Percentiles rank a stretch among this genome's conserved stretches.
Conservation (phyloP, 805 yeast species). For the Ogataea pignaliae region DNA sequence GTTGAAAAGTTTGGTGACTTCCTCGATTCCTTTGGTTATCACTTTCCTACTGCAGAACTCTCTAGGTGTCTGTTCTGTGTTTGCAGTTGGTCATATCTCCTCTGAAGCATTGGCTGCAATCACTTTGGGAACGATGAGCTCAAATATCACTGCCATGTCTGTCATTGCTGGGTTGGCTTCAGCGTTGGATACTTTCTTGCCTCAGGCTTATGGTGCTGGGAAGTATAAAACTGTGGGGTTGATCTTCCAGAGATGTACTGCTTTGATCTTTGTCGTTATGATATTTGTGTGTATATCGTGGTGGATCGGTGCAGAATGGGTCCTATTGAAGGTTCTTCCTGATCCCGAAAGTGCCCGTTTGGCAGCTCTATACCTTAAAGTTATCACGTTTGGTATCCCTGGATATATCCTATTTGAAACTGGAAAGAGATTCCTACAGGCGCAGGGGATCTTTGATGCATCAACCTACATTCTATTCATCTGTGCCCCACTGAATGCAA, state of each 20-base stretch:
- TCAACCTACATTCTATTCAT: constrained; percentile 58
- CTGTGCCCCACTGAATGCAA: constrained; percentile 68
- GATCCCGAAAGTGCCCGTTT: constrained; percentile 42
- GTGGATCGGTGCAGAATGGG: constrained; percentile 50
- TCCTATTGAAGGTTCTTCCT: constrained; percentile 40
- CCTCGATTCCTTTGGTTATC: constrained; percentile 54
- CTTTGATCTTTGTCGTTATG: constrained; percentile 45
- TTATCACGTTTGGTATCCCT: constrained; percentile 63
- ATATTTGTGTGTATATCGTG: constrained; percentile 57
- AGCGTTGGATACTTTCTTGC: constrained; percentile 70
- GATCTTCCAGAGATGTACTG: constrained; percentile 62
- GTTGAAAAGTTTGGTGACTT: constrained; percentile 33
- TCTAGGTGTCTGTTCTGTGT: constrained; percentile 69
- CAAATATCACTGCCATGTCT: constrained; percentile 71
- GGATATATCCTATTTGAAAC: constrained; percentile 65
- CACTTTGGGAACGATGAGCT: constrained; percentile 71
- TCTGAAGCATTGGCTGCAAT: constrained; percentile 71
- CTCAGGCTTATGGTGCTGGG: constrained; percentile 71
- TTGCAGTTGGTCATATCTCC: constrained; percentile 73
- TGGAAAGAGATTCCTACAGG: constrained; percentile 67
- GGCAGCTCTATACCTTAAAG: constrained; percentile 55
- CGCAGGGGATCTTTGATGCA: constrained; percentile 71
- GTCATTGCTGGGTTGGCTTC: constrained; percentile 77
- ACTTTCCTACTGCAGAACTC: constrained; percentile 72
- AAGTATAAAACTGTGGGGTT: constrained; percentile 64